phyloP scores from a whole-genome alignment of 2,329 filamentous ascomycete genomes.

The Penicillium concentricum region DNA sequence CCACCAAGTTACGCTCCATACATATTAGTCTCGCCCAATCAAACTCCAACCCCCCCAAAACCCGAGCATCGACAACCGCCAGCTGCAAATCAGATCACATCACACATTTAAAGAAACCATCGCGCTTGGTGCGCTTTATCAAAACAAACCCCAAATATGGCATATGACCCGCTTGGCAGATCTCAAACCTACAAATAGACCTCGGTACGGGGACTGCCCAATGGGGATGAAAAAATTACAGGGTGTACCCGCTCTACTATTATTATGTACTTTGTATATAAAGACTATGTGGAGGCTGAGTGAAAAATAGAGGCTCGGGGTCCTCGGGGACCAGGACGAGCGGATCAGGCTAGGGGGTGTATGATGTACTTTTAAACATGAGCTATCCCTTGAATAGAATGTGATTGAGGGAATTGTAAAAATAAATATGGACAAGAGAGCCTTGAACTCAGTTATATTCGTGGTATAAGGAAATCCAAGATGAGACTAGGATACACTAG shows the following conservation, averaged over 20 bases:
- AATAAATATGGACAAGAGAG: background rate
- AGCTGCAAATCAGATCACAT: conserved; percentile 2
- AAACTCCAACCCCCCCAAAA: background rate
- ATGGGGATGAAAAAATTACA: background rate
- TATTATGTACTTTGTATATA: background rate
- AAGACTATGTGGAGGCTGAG: conserved; percentile 1
- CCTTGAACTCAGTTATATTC: background rate
- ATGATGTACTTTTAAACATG: background rate
- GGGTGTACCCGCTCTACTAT: background rate
- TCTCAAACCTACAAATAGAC: background rate
- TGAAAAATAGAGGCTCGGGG: background rate
- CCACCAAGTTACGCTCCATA: background rate
- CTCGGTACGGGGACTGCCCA: background rate
- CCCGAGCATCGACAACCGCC: background rate
- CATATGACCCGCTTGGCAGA: background rate
- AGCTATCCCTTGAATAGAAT: background rate
- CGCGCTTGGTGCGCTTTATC: background rate
- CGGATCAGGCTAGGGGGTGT: background rate
- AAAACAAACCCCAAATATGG: background rate
- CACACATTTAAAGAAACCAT: background rate
- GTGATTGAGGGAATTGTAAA: background rate
- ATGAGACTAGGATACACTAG: background rate
- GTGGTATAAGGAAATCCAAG: no score
- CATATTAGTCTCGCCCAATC: background rate
- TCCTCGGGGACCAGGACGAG: background rate